Base-by-base conservation (phyloP, 345 rosid genomes). In the Pistacia atlantica region DNA sequence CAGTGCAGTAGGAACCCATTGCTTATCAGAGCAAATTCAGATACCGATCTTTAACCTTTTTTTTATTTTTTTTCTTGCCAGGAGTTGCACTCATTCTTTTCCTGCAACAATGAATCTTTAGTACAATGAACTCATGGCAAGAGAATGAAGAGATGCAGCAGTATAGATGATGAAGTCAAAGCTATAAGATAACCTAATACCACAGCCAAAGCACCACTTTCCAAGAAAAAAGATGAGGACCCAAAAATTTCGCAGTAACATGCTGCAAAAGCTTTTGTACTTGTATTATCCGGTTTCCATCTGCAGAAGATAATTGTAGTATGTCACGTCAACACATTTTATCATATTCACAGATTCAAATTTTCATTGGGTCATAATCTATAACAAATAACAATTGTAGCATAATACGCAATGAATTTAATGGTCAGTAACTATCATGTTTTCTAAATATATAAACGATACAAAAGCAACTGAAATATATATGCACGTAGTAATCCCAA, bases 281-380 rank as follows among this genome's bases (percentile, higher is more conserved):
- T 51, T 10, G 25, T 4, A 22, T 46, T 11, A 38, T 58, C 58
- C 25, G 71, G 65, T 59, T 65, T 64, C 46, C 18, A 64, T 45
- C 78, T 75, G 78, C 57, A 65, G 3, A 54, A 58, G 38, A 75
- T 11, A 56, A 56, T 12, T 38, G 22, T 54, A 55, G 71, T 17
- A 56, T 3, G 33, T 75, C 31, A 56, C 5, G 33, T 75, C 31
- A 65, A 42, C 60, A 38, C 7, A 75, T 11, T 22, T 35, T 37
- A 51, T 9, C 18, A 42, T 18, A n/a, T 42, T 42, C 8, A 8
- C 1, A 42, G 46, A 42, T 42, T 42, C 46, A 5, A 8, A 31
- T 31, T 1, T 5, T 65, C 14, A 69, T 16, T 17, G 25, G 38
- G n/a, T 69, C 17, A 49, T 52, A 62, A 48, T 73, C 69, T 63